These are phyloP conservation scores for Penicillium steckii DNA, from an alignment of 495 filamentous ascomycete genomes.

Conservation along the genomic window DNA sequence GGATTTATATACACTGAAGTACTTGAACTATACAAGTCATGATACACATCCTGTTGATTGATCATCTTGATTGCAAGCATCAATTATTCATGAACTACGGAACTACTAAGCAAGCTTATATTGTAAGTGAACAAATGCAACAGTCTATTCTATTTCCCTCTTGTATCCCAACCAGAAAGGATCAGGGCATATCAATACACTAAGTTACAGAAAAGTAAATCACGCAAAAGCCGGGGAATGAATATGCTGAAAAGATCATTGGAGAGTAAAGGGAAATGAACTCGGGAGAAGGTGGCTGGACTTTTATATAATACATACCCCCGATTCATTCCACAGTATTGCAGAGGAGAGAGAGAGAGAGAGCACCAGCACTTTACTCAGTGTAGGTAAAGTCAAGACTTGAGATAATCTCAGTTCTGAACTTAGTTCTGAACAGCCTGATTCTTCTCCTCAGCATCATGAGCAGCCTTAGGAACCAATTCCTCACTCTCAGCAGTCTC, in stretches of 20 bases:
- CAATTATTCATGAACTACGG: no score
- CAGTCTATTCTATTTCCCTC: slow-evolving; percentile 29
- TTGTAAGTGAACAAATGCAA: no score
- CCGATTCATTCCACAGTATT: slow-evolving; percentile 19
- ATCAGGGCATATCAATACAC: slow-evolving; percentile 32
- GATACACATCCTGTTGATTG: no score
- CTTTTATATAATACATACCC: slow-evolving; percentile 32
- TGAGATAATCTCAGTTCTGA: slow-evolving; percentile 24
- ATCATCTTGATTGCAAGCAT: no score
- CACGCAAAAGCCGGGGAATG: slow-evolving; percentile 27
- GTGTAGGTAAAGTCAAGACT: neutral
- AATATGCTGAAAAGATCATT: slow-evolving; percentile 27
- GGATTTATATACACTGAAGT: no score
- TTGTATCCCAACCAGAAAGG: slow-evolving; percentile 7
- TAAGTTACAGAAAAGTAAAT: slow-evolving; percentile 29
- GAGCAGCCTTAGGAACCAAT: slow-evolving; percentile 50
- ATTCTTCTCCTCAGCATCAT: slow-evolving; percentile 43
- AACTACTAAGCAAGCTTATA: no score
- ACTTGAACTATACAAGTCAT: no score
- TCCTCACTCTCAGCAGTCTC: slow-evolving; percentile 39
- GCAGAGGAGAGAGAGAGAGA: slow-evolving; percentile 1
- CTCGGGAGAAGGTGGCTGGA: slow-evolving; percentile 4
- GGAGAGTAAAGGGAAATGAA: slow-evolving; percentile 14
- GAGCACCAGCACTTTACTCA: neutral
- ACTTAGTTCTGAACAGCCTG: slow-evolving; percentile 12